Evolutionary conservation across 2,329 filamentous ascomycete genomes (phyloP).

Genomic region (Apiospora malaysiana): DNA sequence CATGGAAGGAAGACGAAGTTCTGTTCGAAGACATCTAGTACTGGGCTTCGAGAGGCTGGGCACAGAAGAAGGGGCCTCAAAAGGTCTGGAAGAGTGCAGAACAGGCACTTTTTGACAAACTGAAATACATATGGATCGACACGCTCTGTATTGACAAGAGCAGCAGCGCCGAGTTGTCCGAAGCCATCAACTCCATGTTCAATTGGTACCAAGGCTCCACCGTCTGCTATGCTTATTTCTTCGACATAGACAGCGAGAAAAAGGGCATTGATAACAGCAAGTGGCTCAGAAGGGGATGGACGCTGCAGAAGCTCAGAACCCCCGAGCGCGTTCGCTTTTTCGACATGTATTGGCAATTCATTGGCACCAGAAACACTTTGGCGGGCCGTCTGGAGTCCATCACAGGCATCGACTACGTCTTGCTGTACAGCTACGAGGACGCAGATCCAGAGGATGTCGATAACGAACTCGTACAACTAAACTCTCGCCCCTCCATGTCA

Average conservation of each 20-base stretch:
- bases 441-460: too few relatives aligned
- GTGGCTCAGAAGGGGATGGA: slow-evolving; percentile 31
- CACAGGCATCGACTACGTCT: neutral
- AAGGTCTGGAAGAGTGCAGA: neutral
- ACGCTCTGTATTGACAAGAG: slow-evolving; percentile 37
- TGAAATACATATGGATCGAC: neutral
- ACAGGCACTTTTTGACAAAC: neutral
- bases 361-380: neutral
- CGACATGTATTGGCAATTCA: slow-evolving; percentile 24
- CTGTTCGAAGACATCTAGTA: slow-evolving; percentile 50
- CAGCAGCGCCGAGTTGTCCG: slow-evolving; percentile 35
- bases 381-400: neutral
- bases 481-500: neutral
- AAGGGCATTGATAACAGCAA: neutral
- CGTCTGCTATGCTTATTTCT: slow-evolving; percentile 35
- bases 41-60: neutral
- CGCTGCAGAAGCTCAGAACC: slow-evolving; percentile 32
- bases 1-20: slow-evolving; percentile 34
- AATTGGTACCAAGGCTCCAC: slow-evolving; percentile 32
- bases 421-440: neutral
- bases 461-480: too few relatives aligned
- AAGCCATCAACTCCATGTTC: slow-evolving; percentile 35
- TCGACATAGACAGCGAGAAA: slow-evolving; percentile 24
- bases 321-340: slow-evolving; percentile 28
- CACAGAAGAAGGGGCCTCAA: neutral